Conservation (phyloP, 2,329 filamentous ascomycete species). For the Alternaria brassicae region DNA sequence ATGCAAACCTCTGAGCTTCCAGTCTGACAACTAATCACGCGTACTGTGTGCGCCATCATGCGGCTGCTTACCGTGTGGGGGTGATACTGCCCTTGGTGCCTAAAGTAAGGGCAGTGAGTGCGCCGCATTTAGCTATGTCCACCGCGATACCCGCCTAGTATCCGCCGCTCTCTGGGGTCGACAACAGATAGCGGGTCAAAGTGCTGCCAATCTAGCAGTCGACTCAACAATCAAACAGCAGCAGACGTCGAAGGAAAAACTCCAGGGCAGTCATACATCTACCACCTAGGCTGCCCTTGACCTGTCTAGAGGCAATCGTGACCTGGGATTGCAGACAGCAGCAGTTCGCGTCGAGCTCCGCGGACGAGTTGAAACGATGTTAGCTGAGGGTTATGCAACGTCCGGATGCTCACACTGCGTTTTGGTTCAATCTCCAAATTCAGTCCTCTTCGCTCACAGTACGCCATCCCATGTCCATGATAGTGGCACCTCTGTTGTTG, state of each 20-base stretch:
- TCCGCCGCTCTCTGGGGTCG: conserved; percentile 9
- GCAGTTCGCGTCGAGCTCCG: not conserved
- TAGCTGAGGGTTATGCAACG: not conserved
- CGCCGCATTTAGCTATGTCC: conserved; percentile 4
- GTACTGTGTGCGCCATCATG: conserved; percentile 39
- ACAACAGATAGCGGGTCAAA: conserved; percentile 8
- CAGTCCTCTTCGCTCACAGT: not conserved
- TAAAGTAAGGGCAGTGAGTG: conserved; percentile 2
- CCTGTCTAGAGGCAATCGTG: not conserved
- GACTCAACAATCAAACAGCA: not conserved
- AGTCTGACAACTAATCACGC: conserved; percentile 4
- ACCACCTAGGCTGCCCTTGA: not conserved
- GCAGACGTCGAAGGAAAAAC: not conserved
- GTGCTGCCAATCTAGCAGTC: conserved; percentile 3
- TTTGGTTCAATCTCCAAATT: not conserved
- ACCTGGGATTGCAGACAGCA: not conserved
- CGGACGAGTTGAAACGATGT: not conserved
- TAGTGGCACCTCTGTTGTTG: not conserved
- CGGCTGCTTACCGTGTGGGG: conserved; percentile 23
- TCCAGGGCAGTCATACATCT: not conserved
- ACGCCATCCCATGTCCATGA: not conserved
- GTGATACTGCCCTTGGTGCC: conserved; percentile 8
- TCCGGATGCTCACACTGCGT: not conserved
- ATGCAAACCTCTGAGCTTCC: not conserved
- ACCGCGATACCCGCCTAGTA: conserved; percentile 20